Conservation (phyloP, 2,329 filamentous ascomycete genomes). For the Aspergillus luchuensis region DNA sequence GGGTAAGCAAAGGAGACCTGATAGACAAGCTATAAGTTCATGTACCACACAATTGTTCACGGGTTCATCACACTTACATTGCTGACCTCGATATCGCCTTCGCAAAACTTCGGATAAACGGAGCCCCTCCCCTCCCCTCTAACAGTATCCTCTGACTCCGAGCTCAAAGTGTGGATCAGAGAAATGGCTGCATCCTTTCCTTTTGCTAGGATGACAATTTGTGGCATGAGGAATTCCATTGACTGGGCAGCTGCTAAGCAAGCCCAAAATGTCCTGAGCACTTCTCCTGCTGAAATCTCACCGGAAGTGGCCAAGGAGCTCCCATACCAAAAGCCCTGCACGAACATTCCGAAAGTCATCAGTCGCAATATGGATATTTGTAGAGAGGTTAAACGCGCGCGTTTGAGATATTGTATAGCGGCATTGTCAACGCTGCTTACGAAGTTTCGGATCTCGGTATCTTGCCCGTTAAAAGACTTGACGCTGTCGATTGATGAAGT, state of each 20-base stretch:
- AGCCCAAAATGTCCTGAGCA: constrained; percentile 84
- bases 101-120: constrained; percentile 48
- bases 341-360: constrained; percentile 76
- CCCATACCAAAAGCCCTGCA: constrained; percentile 89
- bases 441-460: constrained; percentile 70
- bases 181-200: constrained; percentile 72
- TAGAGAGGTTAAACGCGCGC: constrained; percentile 67
- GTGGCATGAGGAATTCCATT: constrained; percentile 72
- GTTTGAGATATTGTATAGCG: constrained; percentile 64
- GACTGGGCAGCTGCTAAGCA: constrained; percentile 75
- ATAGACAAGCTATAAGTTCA: constrained; percentile 16
- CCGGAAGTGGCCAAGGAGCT: constrained; percentile 66
- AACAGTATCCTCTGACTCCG: constrained; percentile 24
- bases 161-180: constrained; percentile 54
- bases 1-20: constrained; percentile 85
- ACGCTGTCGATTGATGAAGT: constrained; percentile 78
- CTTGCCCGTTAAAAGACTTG: constrained; percentile 79
- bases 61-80: constrained; percentile 52
- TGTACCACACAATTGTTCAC: neutral
- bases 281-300: constrained; percentile 61
- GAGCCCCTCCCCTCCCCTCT: constrained; percentile 33
- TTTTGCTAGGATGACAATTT: constrained; percentile 76
- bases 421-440: constrained; percentile 58
- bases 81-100: constrained; percentile 69
- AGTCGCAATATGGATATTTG: constrained; percentile 75